Evolutionary conservation across 2,329 filamentous ascomycete genomes (phyloP).

Genomic region (Onygenales sp.): DNA sequence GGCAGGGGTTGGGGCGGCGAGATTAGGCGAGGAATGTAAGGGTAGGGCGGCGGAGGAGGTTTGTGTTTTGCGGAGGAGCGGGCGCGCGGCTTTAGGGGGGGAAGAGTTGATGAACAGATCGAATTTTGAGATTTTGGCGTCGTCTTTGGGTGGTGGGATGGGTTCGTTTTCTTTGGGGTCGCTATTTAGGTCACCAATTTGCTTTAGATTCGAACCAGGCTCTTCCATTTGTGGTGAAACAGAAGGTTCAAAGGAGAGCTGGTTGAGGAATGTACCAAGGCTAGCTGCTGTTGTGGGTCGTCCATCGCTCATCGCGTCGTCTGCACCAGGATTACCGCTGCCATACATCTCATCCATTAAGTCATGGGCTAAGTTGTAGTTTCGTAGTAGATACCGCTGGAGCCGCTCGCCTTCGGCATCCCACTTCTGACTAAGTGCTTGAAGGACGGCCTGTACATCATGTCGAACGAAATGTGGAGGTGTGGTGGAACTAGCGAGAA

Average conservation of each 20-base stretch:
- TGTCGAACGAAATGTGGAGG: conserved; percentile 13
- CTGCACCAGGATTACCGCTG: conserved; percentile 5
- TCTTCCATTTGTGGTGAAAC: conserved; percentile 6
- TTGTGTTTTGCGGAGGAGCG: conserved; percentile 1
- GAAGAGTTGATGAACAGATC: neutral
- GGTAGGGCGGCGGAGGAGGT: neutral
- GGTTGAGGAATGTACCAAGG: conserved; percentile 28
- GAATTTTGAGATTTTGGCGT: neutral
- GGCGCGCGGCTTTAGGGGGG: neutral
- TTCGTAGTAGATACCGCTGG: conserved; percentile 36
- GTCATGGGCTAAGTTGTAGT: conserved; percentile 34
- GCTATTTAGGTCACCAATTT: neutral
- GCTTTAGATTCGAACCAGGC: neutral
- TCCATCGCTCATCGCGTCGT: conserved; percentile 27
- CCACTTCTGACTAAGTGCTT: conserved; percentile 37
- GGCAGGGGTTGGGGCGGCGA: neutral
- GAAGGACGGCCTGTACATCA: conserved; percentile 33
- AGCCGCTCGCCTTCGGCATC: conserved; percentile 33
- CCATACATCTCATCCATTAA: conserved; percentile 1
- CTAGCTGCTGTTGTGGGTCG: conserved; percentile 30
- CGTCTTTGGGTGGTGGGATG: neutral
- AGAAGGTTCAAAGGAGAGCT: conserved; percentile 26
- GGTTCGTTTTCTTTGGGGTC: neutral
- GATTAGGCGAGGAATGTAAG: neutral
- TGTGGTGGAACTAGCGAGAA: conserved; percentile 1